phyloP scores from a whole-genome alignment of 2,329 filamentous ascomycete genomes.

The Xylariaceae sp. region DNA sequence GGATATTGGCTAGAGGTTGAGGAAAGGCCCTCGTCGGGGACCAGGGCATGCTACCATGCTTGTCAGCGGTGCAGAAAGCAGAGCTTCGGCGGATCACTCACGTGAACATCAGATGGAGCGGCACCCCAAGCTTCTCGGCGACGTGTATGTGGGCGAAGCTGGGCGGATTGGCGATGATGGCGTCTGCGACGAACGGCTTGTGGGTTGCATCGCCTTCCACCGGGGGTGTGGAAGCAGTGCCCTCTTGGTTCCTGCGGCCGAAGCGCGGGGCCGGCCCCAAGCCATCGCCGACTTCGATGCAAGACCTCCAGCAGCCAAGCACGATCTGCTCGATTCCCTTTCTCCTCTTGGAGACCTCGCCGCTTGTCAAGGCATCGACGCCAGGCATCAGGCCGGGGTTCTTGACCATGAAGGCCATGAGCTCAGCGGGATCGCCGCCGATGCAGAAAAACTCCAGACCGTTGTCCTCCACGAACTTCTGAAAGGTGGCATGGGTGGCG shows the following conservation, averaged over 20 bases:
- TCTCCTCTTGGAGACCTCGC: slow-evolving; percentile 59
- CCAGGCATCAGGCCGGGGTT: slow-evolving; percentile 68
- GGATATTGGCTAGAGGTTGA: slow-evolving; percentile 77
- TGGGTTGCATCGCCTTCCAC: slow-evolving; percentile 12
- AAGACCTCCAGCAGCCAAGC: slow-evolving; percentile 66
- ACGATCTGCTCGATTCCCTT: slow-evolving; percentile 62
- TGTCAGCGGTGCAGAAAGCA: background rate
- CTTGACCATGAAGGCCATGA: slow-evolving; percentile 62
- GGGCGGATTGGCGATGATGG: slow-evolving; percentile 50
- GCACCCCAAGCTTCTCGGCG: slow-evolving; percentile 57
- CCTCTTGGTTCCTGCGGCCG: slow-evolving; percentile 21
- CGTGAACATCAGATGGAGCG: slow-evolving; percentile 71
- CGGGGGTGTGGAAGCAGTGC: slow-evolving; percentile 6
- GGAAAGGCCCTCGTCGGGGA: slow-evolving; percentile 78
- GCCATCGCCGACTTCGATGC: slow-evolving; percentile 63
- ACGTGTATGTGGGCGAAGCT: slow-evolving; percentile 60
- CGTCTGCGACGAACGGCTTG: slow-evolving; percentile 26
- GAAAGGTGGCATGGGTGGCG: slow-evolving; percentile 48
- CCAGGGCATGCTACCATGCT: slow-evolving; percentile 64
- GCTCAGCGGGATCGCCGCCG: slow-evolving; percentile 45
- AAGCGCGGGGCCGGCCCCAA: slow-evolving; percentile 33
- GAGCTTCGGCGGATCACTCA: slow-evolving; percentile 14
- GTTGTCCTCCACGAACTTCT: slow-evolving; percentile 43
- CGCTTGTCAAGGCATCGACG: slow-evolving; percentile 57
- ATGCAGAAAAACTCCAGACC: slow-evolving; percentile 51